Percentiles rank a stretch among this genome's conserved stretches.
phyloP scores from a whole-genome alignment of 805 yeast genomes.

The Maudiozyma turicensis region DNA sequence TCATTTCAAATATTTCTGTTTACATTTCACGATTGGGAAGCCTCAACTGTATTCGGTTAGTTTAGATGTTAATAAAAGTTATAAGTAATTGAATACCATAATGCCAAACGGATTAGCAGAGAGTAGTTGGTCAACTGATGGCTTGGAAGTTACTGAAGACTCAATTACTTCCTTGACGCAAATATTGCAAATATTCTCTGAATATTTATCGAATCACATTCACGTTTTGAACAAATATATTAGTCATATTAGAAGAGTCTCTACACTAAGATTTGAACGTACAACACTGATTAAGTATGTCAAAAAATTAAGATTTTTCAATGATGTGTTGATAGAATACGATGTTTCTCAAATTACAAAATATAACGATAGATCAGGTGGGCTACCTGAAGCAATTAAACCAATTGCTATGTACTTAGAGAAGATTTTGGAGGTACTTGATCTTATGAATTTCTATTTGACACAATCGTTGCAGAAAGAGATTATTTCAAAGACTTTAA shows the following conservation, averaged over 20 bases:
- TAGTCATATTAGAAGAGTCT: constrained; percentile 23
- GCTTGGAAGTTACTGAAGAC: constrained; percentile 5
- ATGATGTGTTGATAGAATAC: constrained; percentile 16
- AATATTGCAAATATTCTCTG: constrained; percentile 12
- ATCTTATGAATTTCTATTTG: constrained; percentile 24
- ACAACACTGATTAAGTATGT: constrained; percentile 27
- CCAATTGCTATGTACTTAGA: constrained; percentile 17
- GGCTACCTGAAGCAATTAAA: constrained; percentile 7
- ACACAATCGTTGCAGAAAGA: constrained; percentile 28
- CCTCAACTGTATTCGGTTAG: neutral
- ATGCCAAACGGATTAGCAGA: constrained; percentile 1
- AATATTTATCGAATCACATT: constrained; percentile 22
- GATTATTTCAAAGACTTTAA: constrained; percentile 27
- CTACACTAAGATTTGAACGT: constrained; percentile 26
- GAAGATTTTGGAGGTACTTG: constrained; percentile 23
- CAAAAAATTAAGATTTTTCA: constrained; percentile 27
- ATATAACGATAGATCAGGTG: neutral
- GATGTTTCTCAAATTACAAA: neutral
- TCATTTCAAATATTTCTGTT: too few species aligned
- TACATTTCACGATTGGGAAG: neutral
- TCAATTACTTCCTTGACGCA: constrained; percentile 6
- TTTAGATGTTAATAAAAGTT: too few species aligned
- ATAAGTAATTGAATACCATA: too few species aligned
- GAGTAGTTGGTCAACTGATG: constrained; percentile 1
- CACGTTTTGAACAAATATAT: constrained; percentile 26